Base-by-base conservation (phyloP, 192 early-diverging fungal species). In the Mortierella hygrophila region DNA sequence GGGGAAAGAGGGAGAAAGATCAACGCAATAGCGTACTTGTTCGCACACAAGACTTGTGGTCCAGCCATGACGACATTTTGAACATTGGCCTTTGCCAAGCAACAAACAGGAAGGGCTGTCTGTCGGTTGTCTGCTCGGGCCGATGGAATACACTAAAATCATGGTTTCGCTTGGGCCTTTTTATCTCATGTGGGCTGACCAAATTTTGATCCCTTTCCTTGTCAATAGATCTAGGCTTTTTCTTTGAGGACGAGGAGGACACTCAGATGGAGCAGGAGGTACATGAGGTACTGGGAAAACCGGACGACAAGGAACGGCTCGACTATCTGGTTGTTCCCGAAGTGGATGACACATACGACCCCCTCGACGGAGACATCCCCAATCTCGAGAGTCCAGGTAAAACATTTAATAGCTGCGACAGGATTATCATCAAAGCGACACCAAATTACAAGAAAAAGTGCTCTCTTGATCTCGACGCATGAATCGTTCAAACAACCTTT, bases 221-320 rank as follows among this genome's bases (percentile, higher is more conserved):
- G 46, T 44, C 26, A 13, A 0, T 85, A 85, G 83, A 85, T 76
- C 83, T 85, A 16, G 83, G 83, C 29, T 54, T 80, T 29, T 85
- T 80, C 75, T 85, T 85, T 85, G 83, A 38, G 42, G 78, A 80
- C 70, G 83, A 85, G 55, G 78, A 85, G 18, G 83, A 85, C 55
- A 54, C 73, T 54, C 83, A 85, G 55, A 42, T 85, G 70, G 83
- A 85, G 26, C 76, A 69, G 65, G 76, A 72, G 6, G 71, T 32
- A 10, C 26, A 41, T 4, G 49, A 72, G 6, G 71, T 32, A 23
- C 26, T n/a, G 15, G 49, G 40, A 29, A 29, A 72, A 29, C 75
- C 74, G 29, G 74, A 85, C 21, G 83, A 85, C 70, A 83, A 78
- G 72, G 54, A 79, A 6, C 83, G 76, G 5, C 80, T 78, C 8